Base-by-base conservation (phyloP, 495 filamentous ascomycete genomes). In the Aspergillus kassunensis region DNA sequence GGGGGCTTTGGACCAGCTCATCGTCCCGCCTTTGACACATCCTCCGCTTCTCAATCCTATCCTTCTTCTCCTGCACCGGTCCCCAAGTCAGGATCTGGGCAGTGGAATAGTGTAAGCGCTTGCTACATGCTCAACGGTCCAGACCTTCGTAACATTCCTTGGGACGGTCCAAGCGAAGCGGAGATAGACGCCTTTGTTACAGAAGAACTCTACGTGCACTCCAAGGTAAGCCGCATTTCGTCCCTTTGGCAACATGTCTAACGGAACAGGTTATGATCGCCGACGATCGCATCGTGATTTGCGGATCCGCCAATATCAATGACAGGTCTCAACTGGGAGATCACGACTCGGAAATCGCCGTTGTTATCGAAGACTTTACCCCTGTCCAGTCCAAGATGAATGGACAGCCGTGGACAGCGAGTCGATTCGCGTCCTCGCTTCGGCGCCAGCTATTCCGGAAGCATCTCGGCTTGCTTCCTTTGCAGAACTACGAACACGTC, bases 121-220 rank as follows among this genome's bases (percentile, higher is more conserved):
- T 92, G 88, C 75, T 89, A 91, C 67, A 97, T 96, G 92, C 77
- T 89, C 7, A 77, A 77, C 44, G 91, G 90, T 1, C 72, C 78
- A 21, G 85, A 91, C 55, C 84, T 97, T 53, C 81, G 83, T 49
- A 75, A 75, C 27, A 81, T 92, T 3, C 91, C 90, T 0, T 97
- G 92, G 92, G 75, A 85, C 21, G 73, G 71, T 16, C 72, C 80
- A 7, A 74, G 84, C 19, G 80, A 85, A 53, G 75, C 80, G 41
- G 92, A 97, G 64, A 81, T 97, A 25, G 76, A 92, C 65, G 88
- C 90, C 3, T 96, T 91, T 59, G 91, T 97, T 27, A 88, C 83
- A 36, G 92, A 97, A 65, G 87, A 95, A 68, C 84, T 97, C 19
- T 97, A 97, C 66, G 85, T 96, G 51, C 92, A 97, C 72, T 85